A percentile compares a stretch with the other conserved stretches of the same genome.
Evolutionary conservation across 2,329 filamentous ascomycete genomes (phyloP).

Genomic region (Claviceps capensis): DNA sequence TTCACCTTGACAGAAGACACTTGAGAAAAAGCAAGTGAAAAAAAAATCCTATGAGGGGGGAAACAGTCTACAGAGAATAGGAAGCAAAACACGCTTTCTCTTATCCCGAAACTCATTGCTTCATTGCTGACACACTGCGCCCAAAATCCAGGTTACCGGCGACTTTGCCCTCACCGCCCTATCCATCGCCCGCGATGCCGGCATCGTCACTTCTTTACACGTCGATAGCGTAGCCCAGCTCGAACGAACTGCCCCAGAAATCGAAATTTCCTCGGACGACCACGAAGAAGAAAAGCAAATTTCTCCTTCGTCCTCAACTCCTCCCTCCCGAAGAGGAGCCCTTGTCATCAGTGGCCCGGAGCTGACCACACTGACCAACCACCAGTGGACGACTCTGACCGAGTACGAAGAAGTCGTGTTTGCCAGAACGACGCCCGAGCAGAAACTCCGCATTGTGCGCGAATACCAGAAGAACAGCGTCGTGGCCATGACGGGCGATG

Average conservation of each 20-base stretch:
- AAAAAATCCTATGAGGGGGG: too few species aligned
- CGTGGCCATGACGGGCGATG: constrained; percentile 76
- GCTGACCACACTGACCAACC: constrained; percentile 48
- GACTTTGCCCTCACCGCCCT: constrained; percentile 64
- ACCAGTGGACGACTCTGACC: constrained; percentile 54
- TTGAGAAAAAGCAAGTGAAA: too few species aligned
- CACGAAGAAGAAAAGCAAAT: constrained; percentile 12
- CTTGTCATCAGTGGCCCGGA: constrained; percentile 54
- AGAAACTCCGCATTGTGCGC: constrained; percentile 67
- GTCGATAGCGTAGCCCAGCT: constrained; percentile 43
- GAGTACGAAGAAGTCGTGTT: constrained; percentile 60
- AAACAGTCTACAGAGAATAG: too few species aligned
- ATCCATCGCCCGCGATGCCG: constrained; percentile 58
- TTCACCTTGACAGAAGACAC: too few species aligned
- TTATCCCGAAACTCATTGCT: too few species aligned
- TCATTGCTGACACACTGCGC: neutral
- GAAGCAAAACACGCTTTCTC: too few species aligned
- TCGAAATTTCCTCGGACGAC: constrained; percentile 5
- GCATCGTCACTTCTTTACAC: constrained; percentile 46
- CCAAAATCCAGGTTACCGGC: constrained; percentile 44
- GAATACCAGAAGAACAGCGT: constrained; percentile 56
- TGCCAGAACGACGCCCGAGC: constrained; percentile 61
- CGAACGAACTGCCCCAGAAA: constrained; percentile 16
- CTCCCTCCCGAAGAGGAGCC: constrained; percentile 21
- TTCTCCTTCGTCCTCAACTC: constrained; percentile 3